These are phyloP conservation scores for Salvia splendens DNA, from an alignment of 257 asterid species.

Conservation along the genomic window DNA sequence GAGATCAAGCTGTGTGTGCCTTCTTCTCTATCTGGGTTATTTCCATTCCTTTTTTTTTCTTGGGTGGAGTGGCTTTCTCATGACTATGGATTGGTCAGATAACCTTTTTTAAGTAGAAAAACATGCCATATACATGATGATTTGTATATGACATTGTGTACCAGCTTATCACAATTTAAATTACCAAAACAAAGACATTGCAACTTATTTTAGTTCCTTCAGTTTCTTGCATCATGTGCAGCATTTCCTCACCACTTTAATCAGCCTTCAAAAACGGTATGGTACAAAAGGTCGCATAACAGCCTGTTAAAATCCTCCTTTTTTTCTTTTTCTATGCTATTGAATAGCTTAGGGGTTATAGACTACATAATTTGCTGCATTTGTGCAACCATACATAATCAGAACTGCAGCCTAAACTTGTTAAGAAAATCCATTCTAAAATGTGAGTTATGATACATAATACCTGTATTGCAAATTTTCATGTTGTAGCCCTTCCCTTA, in stretches of 20 bases:
- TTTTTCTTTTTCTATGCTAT: neutral
- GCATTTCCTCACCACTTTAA: neutral
- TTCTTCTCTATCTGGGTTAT: too few relatives aligned
- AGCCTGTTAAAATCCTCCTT: neutral
- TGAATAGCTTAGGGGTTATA: slow-evolving; percentile 1
- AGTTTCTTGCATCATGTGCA: neutral
- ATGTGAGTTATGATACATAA: too few relatives aligned
- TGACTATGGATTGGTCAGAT: neutral
- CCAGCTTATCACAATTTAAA: slow-evolving; percentile 2
- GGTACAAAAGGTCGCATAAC: slow-evolving; percentile 11
- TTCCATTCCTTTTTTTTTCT: too few relatives aligned
- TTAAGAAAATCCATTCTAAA: too few relatives aligned
- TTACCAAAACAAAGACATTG: neutral
- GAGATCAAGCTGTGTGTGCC: too few relatives aligned
- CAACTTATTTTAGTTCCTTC: neutral
- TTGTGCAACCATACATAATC: too few relatives aligned
- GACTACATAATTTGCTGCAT: neutral
- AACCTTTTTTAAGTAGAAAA: neutral
- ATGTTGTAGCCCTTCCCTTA: slow-evolving; percentile 8
- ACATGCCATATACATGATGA: neutral
- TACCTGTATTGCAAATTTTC: slow-evolving; percentile 4
- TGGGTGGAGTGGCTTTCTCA: too few relatives aligned
- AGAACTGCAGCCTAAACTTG: too few relatives aligned
- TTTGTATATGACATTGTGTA: neutral
- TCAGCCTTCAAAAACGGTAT: slow-evolving; percentile 1